Evolutionary conservation across 2,329 filamentous ascomycete species (phyloP).

Genomic region (Mariannaea sp.): DNA sequence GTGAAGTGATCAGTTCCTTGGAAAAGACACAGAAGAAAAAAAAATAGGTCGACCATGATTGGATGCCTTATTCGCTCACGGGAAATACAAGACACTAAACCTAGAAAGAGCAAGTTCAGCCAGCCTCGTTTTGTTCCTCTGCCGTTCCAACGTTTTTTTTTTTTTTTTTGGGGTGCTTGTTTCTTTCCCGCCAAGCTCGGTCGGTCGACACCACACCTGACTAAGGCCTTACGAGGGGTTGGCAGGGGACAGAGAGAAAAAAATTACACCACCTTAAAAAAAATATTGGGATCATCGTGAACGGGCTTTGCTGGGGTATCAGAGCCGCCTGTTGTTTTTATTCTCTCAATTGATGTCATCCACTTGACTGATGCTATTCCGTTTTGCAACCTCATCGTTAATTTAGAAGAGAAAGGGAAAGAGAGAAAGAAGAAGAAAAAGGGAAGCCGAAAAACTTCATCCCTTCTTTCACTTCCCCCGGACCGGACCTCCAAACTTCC

Average conservation of each 20-base stretch:
- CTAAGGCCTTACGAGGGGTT: too few species aligned
- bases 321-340: background rate
- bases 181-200: too few species aligned
- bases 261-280: background rate
- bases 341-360: background rate
- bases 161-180: too few species aligned
- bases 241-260: constrained; percentile 7
- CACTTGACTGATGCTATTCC: background rate
- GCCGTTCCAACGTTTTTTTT: constrained; percentile 11
- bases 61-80: background rate
- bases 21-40: too few species aligned
- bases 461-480: background rate
- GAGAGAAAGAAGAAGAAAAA: too few species aligned
- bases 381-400: too few species aligned
- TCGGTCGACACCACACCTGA: too few species aligned
- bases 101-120: constrained; percentile 5
- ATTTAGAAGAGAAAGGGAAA: too few species aligned
- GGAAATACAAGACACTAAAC: background rate
- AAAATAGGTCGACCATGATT: too few species aligned
- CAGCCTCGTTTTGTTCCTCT: constrained; percentile 2
- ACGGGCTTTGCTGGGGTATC: background rate
- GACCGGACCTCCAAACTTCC: background rate
- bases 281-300: background rate
- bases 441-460: background rate
- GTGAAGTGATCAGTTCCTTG: too few species aligned